A percentile compares a stretch with the other conserved stretches of the same genome.
Conservation (phyloP, 768 basidiomycete species). For the Lactarius quietus region DNA sequence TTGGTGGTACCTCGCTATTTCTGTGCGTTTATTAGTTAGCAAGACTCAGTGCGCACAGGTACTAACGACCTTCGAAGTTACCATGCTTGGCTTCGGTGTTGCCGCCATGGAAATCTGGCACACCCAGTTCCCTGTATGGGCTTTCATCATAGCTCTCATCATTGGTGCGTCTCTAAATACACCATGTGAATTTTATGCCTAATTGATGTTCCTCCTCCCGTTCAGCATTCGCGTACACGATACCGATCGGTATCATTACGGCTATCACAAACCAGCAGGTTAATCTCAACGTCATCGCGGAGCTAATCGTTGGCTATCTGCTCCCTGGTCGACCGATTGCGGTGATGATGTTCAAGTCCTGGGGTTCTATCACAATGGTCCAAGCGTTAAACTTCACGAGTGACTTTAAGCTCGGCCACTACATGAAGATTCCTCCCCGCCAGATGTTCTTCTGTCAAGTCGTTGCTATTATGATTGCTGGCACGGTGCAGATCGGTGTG, state of each 20-base stretch:
- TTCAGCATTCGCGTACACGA: constrained; percentile 53
- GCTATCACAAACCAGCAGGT: constrained; percentile 78
- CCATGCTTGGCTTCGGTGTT: no score
- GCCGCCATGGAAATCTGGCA: no score
- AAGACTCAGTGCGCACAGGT: no score
- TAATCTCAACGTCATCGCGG: constrained; percentile 68
- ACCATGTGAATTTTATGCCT: no score
- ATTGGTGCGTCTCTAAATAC: no score
- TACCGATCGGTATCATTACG: constrained; percentile 78
- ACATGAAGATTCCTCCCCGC: constrained; percentile 71
- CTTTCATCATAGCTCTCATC: no score
- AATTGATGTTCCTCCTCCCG: not conserved
- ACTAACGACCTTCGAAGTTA: no score
- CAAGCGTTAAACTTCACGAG: constrained; percentile 66
- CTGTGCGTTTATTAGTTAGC: no score
- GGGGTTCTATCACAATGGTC: constrained; percentile 67
- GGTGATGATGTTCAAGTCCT: constrained; percentile 86
- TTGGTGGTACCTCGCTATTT: no score
- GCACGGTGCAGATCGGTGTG: constrained; percentile 63
- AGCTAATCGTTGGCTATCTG: constrained; percentile 78
- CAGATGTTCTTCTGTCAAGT: constrained; percentile 73
- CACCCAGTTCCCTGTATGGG: no score
- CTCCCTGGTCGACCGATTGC: constrained; percentile 77
- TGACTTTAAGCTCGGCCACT: constrained; percentile 73
- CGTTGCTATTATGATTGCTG: constrained; percentile 42